These are phyloP conservation scores for Suillus luteus DNA, from an alignment of 768 basidiomycete species.

Conservation along the genomic window DNA sequence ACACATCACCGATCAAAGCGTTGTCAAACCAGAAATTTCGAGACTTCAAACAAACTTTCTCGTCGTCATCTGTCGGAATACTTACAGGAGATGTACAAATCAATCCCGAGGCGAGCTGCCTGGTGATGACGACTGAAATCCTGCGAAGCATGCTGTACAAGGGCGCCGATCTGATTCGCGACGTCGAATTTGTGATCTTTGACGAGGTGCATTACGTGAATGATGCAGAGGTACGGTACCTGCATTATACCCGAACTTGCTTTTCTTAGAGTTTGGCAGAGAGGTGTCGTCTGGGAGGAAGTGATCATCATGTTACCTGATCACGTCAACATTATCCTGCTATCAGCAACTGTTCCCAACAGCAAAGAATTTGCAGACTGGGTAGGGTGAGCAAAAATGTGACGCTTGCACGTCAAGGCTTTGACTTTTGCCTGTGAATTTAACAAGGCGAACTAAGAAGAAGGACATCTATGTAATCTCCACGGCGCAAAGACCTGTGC, in stretches of 20 bases:
- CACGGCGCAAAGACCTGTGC: constrained; percentile 93
- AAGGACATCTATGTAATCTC: constrained; percentile 99
- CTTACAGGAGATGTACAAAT: constrained; percentile 99
- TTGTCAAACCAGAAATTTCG: constrained; percentile 98
- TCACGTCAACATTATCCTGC: constrained; percentile 94
- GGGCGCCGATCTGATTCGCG: constrained; percentile 96
- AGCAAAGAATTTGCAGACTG: constrained; percentile 98
- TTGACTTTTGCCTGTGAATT: constrained; percentile 1
- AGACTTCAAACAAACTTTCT: constrained; percentile 97
- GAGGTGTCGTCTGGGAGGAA: constrained; percentile 99
- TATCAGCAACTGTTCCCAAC: constrained; percentile 98
- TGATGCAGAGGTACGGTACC: constrained; percentile 81
- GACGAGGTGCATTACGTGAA: constrained; percentile 99
- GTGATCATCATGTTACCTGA: constrained; percentile 99
- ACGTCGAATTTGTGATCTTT: constrained; percentile 99
- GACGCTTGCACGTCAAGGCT: background rate
- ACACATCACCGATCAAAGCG: constrained; percentile 98
- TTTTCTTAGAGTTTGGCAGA: constrained; percentile 46
- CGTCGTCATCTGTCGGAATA: constrained; percentile 89
- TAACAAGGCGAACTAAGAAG: constrained; percentile 89
- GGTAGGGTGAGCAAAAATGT: constrained; percentile 77
- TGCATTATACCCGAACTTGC: constrained; percentile 11
- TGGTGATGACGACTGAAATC: constrained; percentile 99
- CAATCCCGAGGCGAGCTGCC: constrained; percentile 94
- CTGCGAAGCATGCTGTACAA: constrained; percentile 98